Base-by-base conservation (phyloP, 345 rosid genomes). In the Streptanthus diversifolius region DNA sequence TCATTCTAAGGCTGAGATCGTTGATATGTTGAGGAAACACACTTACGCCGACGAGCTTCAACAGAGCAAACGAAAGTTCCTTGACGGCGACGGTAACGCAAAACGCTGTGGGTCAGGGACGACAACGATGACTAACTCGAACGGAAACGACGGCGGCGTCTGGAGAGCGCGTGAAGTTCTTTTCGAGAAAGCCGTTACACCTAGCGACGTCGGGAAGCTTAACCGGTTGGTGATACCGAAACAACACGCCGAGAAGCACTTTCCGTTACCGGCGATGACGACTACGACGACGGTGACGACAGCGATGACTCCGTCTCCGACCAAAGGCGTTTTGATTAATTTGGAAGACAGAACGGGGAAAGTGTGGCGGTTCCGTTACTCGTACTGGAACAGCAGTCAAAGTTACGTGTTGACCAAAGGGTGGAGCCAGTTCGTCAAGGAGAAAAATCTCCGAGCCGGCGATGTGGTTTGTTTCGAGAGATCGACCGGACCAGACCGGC, bases 381-480 rank as follows among this genome's bases (percentile, higher is more conserved):
- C 97, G 12, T 93, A 93, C 70, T 93, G 98, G 98, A 93, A 89
- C 69, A 93, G 96, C 55, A 93, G 98, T 81, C 98, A 88, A 40
- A 93, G 97, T 72, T 93, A 91, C 66, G 98, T 91, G 62, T 80
- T 93, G 66, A 93, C 98, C 3, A 89, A 89, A 57, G 98, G 98
- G 2, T 93, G 97, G 98, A 91, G 91, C 87, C 83, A 92, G 24
- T 93, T 89, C 54, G 98, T 93, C 1, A 91, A 89, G 70, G 98
- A 93, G 82, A 93, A 89, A 84, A 83, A 69, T 58, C 78, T 93
- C 37, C 80, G 82, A 70, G 93, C 96, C 56, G 97, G 97, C 0
- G 98, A 93, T 71, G 71, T 84, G 64, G 96, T 93, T 29, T 66
- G 85, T 45, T 93, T 93, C 69, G 92, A 88, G 77, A 86, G 87